Conservation (phyloP, 1,139 yeast genomes). For the Yamadazyma triangularis region DNA sequence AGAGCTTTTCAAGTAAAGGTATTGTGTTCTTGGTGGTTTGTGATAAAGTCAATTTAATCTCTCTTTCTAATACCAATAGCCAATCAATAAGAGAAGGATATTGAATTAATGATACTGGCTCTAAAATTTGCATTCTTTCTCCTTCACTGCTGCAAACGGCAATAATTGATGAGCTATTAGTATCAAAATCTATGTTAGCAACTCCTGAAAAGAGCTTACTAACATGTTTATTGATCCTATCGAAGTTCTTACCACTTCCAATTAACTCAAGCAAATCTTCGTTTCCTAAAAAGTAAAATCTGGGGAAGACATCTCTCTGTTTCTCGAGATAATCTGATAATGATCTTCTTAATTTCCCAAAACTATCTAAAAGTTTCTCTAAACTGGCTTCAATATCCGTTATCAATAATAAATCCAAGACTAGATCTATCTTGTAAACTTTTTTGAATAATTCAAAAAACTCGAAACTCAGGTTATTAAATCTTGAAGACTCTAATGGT, state of each 20-base stretch:
- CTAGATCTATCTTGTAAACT: slow-evolving; percentile 47
- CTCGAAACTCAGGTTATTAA: slow-evolving; percentile 61
- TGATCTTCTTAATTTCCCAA: slow-evolving; percentile 59
- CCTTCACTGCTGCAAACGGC: slow-evolving; percentile 61
- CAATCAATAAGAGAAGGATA: slow-evolving; percentile 54
- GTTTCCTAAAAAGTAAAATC: slow-evolving; percentile 87
- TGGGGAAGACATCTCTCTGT: slow-evolving; percentile 72
- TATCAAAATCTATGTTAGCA: slow-evolving; percentile 37
- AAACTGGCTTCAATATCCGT: slow-evolving; percentile 47
- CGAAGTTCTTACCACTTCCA: slow-evolving; percentile 56
- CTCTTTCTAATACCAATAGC: slow-evolving; percentile 56
- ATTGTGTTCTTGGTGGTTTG: slow-evolving; percentile 10
- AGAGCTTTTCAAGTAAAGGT: slow-evolving; percentile 5
- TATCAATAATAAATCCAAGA: slow-evolving; percentile 54
- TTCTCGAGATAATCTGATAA: slow-evolving; percentile 75
- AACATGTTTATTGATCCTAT: slow-evolving; percentile 55
- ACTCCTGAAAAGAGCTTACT: slow-evolving; percentile 74
- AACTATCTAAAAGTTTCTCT: slow-evolving; percentile 50
- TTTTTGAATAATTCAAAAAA: slow-evolving; percentile 49
- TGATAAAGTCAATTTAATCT: slow-evolving; percentile 48
- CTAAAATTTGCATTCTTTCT: slow-evolving; percentile 46
- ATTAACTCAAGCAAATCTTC: slow-evolving; percentile 83
- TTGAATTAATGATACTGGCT: slow-evolving; percentile 43
- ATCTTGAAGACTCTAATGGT: slow-evolving; percentile 69
- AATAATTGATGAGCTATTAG: slow-evolving; percentile 30